phyloP scores from a whole-genome alignment of 176 grass and related monocot genomes.

The Saccharum spontaneum region DNA sequence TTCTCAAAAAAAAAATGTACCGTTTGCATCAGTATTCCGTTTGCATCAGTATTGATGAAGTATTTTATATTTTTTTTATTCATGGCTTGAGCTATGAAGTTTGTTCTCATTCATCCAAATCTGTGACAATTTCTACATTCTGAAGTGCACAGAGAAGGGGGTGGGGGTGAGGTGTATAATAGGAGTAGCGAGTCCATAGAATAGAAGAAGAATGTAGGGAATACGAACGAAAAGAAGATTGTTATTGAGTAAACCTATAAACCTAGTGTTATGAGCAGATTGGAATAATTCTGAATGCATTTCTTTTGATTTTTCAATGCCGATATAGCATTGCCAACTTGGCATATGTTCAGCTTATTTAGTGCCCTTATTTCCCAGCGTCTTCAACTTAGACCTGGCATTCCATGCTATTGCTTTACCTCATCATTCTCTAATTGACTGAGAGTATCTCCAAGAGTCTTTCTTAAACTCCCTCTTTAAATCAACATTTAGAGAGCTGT shows the following conservation, averaged over 20 bases:
- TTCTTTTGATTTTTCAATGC: slow-evolving; percentile 21
- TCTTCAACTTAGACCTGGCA: neutral
- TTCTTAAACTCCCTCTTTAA: no score
- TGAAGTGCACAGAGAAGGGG: neutral
- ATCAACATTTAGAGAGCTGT: no score
- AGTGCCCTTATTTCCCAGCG: neutral
- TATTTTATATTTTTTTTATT: neutral
- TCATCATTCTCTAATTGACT: neutral
- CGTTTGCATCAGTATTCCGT: neutral
- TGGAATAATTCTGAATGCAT: slow-evolving; percentile 10
- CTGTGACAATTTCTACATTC: neutral
- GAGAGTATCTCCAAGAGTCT: no score
- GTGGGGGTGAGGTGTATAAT: neutral
- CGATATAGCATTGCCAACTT: neutral
- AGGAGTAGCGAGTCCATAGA: neutral
- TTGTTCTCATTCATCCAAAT: neutral
- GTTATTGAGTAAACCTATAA: slow-evolving; percentile 13
- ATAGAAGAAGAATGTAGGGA: neutral
- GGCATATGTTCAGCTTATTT: slow-evolving; percentile 21
- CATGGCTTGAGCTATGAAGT: neutral
- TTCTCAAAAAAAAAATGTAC: neutral
- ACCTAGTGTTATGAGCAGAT: neutral
- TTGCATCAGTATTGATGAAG: neutral
- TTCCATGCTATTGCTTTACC: neutral
- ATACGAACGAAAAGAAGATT: neutral